Conservation (phyloP, 2,329 filamentous ascomycete species). For the Cercospora canescens region DNA sequence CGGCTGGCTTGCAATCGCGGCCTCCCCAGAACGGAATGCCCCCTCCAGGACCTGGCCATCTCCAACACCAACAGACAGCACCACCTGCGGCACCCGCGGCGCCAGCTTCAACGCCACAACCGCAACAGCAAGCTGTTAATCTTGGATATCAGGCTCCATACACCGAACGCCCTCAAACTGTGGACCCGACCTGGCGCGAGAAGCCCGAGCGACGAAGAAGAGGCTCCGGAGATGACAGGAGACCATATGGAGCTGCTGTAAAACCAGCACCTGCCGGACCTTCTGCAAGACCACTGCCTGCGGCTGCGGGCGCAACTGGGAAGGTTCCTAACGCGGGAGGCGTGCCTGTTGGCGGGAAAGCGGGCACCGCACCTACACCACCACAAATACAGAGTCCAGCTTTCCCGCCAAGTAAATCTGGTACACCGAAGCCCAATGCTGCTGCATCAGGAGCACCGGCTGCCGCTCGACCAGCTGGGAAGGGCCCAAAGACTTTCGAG, state of each 20-base stretch:
- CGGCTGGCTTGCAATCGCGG: conserved; percentile 25
- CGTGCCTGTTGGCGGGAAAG: neutral
- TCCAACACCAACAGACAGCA: conserved; percentile 24
- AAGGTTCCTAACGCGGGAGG: neutral
- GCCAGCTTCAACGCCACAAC: neutral
- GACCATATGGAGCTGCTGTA: conserved; percentile 5
- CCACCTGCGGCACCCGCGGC: conserved; percentile 13
- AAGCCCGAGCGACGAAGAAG: conserved; percentile 13
- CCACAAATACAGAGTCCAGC: conserved; percentile 18
- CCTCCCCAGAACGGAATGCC: conserved; percentile 6
- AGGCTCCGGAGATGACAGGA: conserved; percentile 17
- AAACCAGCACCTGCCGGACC: neutral
- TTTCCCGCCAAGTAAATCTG: conserved; percentile 27
- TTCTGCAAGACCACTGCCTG: neutral
- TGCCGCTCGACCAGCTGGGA: conserved; percentile 52
- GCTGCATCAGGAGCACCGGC: neutral
- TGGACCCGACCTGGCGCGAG: conserved; percentile 21
- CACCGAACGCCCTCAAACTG: conserved; percentile 39
- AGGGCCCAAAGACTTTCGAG: conserved; percentile 93
- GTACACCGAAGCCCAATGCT: conserved; percentile 29
- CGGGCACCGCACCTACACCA: conserved; percentile 18
- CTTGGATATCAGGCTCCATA: conserved; percentile 44
- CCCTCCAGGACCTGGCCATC: conserved; percentile 21
- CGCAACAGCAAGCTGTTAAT: conserved; percentile 22
- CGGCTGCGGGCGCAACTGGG: neutral